Evolutionary conservation across 768 basidiomycete genomes (phyloP).

Genomic region (Xerocomus brunneocitrinus): DNA sequence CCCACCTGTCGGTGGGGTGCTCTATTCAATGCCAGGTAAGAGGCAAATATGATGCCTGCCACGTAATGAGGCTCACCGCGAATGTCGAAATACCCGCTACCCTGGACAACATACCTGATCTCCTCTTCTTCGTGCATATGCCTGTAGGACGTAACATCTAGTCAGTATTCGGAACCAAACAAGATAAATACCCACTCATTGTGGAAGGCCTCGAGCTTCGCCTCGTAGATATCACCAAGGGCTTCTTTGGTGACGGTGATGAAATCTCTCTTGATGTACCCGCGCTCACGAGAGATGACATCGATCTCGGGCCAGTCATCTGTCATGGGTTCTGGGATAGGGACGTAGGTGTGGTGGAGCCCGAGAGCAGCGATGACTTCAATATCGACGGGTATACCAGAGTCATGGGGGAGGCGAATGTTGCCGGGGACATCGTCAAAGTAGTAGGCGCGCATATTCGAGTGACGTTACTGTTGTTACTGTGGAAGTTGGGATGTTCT

Average conservation of each 20-base stretch:
- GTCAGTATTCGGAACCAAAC: neutral
- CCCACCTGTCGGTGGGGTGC: constrained; percentile 65
- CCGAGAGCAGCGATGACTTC: constrained; percentile 52
- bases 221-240: constrained; percentile 76
- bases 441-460: constrained; percentile 66
- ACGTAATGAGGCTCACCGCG: constrained; percentile 48
- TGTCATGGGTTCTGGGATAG: constrained; percentile 42
- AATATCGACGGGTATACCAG: constrained; percentile 47
- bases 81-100: constrained; percentile 86
- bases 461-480: neutral
- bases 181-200: constrained; percentile 52
- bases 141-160: constrained; percentile 31
- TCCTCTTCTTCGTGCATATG: constrained; percentile 95
- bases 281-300: constrained; percentile 55
- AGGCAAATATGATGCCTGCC: too few species aligned
- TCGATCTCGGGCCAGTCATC: constrained; percentile 48
- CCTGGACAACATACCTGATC: constrained; percentile 79
- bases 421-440: constrained; percentile 68
- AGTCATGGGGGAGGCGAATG: constrained; percentile 77
- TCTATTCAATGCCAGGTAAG: constrained; percentile 37
- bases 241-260: constrained; percentile 74
- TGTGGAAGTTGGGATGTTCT: neutral
- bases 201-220: constrained; percentile 77
- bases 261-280: constrained; percentile 77
- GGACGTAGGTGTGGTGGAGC: constrained; percentile 64